These are phyloP conservation scores for Ogataea ganodermae DNA, from an alignment of 805 yeast genomes.

Conservation along the genomic window DNA sequence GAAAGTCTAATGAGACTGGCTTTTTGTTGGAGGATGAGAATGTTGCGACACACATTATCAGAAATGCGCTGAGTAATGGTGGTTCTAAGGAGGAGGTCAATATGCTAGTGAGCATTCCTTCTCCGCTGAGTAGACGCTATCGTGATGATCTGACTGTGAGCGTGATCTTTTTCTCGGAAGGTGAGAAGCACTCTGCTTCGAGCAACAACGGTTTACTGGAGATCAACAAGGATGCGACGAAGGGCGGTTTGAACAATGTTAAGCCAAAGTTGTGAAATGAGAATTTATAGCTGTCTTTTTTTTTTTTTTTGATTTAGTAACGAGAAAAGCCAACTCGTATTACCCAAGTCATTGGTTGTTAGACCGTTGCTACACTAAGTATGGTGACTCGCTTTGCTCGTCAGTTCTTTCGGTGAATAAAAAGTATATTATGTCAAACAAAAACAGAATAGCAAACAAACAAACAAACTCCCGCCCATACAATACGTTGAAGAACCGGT, in stretches of 20 bases:
- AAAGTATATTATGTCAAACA: background rate
- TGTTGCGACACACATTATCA: conserved; percentile 87
- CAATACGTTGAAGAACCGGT: background rate
- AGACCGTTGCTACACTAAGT: no score
- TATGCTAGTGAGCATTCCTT: conserved; percentile 86
- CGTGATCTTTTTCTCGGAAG: conserved; percentile 78
- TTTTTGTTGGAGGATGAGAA: conserved; percentile 79
- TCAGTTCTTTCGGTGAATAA: no score
- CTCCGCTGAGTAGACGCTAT: conserved; percentile 87
- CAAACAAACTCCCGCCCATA: conserved; percentile 9
- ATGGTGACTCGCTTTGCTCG: no score
- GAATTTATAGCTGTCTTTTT: background rate
- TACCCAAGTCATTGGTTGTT: no score
- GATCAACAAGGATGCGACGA: conserved; percentile 56
- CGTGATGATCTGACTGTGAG: conserved; percentile 96
- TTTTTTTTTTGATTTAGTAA: background rate
- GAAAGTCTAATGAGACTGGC: conserved; percentile 38
- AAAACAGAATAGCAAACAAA: conserved; percentile 4
- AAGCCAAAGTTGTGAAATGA: conserved; percentile 47
- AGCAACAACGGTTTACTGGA: conserved; percentile 52
- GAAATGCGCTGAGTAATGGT: conserved; percentile 88
- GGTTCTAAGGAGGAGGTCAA: conserved; percentile 87
- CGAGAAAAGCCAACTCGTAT: no score
- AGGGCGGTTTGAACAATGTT: conserved; percentile 49
- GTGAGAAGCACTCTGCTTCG: conserved; percentile 48